Conservation (phyloP, 768 basidiomycete species). For the Boletus vermiculosoides region DNA sequence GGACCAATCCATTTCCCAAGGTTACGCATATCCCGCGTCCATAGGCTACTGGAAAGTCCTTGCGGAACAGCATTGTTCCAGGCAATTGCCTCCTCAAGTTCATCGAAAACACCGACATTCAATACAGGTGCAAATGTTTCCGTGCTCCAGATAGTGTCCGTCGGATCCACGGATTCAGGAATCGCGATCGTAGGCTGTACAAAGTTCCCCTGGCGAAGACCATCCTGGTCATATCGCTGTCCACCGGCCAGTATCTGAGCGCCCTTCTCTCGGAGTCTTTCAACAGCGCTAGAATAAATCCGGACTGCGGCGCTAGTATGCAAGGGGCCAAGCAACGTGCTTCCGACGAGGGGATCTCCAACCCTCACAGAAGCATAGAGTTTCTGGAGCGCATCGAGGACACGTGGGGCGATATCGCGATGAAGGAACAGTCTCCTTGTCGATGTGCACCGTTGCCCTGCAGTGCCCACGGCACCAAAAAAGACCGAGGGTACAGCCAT, state of each 20-base stretch:
- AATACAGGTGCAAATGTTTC: constrained; percentile 91
- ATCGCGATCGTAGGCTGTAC: constrained; percentile 85
- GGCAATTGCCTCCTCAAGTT: constrained; percentile 80
- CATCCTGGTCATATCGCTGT: constrained; percentile 47
- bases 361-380: constrained; percentile 71
- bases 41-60: constrained; percentile 89
- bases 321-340: constrained; percentile 83
- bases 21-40: constrained; percentile 82
- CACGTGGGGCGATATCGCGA: constrained; percentile 68
- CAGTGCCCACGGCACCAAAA: constrained; percentile 90
- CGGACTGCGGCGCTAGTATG: constrained; percentile 71
- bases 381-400: constrained; percentile 70
- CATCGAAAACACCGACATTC: constrained; percentile 82
- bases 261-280: constrained; percentile 57
- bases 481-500: constrained; percentile 89
- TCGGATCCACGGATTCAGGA: constrained; percentile 54
- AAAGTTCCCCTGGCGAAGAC: constrained; percentile 73
- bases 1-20: constrained; percentile 93
- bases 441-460: constrained; percentile 80
- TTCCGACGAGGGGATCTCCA: constrained; percentile 79
- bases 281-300: constrained; percentile 60
- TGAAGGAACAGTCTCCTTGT: constrained; percentile 91
- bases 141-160: constrained; percentile 65
- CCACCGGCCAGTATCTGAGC: constrained; percentile 82
- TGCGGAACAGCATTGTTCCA: constrained; percentile 91